These are phyloP conservation scores for Mycena polygramma DNA, from an alignment of 768 basidiomycete species.

Conservation along the genomic window DNA sequence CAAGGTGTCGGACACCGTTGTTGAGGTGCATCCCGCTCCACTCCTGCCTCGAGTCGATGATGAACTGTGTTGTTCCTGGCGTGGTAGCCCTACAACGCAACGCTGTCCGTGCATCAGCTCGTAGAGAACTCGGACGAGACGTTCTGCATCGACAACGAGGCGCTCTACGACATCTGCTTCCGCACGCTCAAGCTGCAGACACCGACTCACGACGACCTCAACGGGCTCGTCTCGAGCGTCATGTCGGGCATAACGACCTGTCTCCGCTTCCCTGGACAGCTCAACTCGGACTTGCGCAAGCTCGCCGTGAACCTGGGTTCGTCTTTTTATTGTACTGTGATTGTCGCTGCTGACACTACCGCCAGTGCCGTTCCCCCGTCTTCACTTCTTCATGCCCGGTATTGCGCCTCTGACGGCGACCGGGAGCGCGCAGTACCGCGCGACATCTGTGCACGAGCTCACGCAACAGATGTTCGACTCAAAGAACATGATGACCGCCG, in stretches of 20 bases:
- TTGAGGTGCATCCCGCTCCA: constrained; percentile 70
- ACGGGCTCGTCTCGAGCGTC: constrained; percentile 97
- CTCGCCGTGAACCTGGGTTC: constrained; percentile 98
- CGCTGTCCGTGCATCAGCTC: constrained; percentile 97
- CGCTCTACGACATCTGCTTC: constrained; percentile 99
- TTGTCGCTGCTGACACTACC: constrained; percentile 13
- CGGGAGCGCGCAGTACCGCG: constrained; percentile 95
- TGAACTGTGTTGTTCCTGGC: constrained; percentile 14
- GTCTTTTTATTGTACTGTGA: constrained; percentile 42
- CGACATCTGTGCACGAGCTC: constrained; percentile 96
- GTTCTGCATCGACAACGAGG: constrained; percentile 99
- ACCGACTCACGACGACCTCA: constrained; percentile 96
- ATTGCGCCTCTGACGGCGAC: constrained; percentile 95
- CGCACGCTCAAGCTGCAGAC: constrained; percentile 95
- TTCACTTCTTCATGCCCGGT: constrained; percentile 99
- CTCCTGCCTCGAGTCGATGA: not conserved
- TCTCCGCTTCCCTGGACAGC: constrained; percentile 99
- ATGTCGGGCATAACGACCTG: constrained; percentile 99
- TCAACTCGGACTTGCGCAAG: constrained; percentile 98
- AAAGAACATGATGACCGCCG: constrained; percentile 99
- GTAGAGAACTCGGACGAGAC: constrained; percentile 99
- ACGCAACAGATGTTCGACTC: constrained; percentile 99
- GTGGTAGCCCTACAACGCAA: constrained; percentile 94
- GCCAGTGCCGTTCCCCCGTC: constrained; percentile 97
- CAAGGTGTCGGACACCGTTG: constrained; percentile 98